Evolutionary conservation across 306 rosid species (phyloP).

Genomic region (Ceratonia siliqua): DNA sequence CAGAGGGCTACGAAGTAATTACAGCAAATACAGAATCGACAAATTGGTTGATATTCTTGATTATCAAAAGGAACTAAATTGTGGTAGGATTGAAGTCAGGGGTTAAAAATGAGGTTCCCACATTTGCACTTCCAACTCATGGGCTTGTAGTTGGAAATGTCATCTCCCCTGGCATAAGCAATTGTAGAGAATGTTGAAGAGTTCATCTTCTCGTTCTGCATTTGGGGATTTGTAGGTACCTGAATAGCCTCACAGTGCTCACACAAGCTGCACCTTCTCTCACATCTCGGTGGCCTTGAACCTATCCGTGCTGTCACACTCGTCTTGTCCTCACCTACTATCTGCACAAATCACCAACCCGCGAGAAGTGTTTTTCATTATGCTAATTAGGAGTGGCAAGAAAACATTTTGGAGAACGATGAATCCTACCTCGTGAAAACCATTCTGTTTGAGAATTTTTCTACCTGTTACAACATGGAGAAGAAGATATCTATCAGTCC

Average conservation of each 20-base stretch:
- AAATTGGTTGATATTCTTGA: slow-evolving; percentile 14
- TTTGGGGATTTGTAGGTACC: slow-evolving; percentile 65
- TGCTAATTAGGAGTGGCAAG: neutral
- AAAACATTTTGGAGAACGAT: neutral
- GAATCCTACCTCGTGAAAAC: slow-evolving; percentile 43
- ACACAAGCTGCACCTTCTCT: slow-evolving; percentile 74
- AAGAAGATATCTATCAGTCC: neutral
- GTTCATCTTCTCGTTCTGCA: slow-evolving; percentile 36
- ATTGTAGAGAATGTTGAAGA: slow-evolving; percentile 42
- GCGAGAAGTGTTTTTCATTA: neutral
- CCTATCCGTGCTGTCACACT: slow-evolving; percentile 64
- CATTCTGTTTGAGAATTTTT: slow-evolving; percentile 41
- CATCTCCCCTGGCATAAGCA: slow-evolving; percentile 61
- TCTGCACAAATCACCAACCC: slow-evolving; percentile 35
- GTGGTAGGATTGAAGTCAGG: slow-evolving; percentile 39
- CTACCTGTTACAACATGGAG: slow-evolving; percentile 59
- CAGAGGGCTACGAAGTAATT: neutral
- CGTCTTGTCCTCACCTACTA: slow-evolving; percentile 47
- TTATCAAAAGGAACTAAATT: neutral
- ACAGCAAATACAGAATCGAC: slow-evolving; percentile 36
- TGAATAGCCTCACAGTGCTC: slow-evolving; percentile 66
- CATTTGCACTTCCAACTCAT: slow-evolving; percentile 99
- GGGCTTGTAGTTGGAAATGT: slow-evolving; percentile 81
- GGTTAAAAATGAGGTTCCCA: slow-evolving; percentile 78
- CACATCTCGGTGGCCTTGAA: slow-evolving; percentile 89